Base-by-base conservation (phyloP, 2,329 filamentous ascomycete genomes). In the Fusarium mexicanum region DNA sequence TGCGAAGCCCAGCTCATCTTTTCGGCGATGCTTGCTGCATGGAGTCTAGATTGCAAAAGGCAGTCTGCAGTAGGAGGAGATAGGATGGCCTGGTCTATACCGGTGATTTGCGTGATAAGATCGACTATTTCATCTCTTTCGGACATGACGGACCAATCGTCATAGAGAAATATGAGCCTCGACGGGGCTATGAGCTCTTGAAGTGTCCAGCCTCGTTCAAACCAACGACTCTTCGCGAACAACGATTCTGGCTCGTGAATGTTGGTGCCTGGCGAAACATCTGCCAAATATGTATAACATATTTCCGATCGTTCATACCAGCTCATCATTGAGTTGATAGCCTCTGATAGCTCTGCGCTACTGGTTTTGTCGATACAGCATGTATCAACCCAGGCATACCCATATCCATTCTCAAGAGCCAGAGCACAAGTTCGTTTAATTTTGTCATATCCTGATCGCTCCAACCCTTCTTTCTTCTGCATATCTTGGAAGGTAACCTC, bases 71-170 rank as follows among this genome's bases (percentile, higher is more conserved):
- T 26, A 3, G 11, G 24, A 29, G 13, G 3, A 3, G 20, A 22
- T 6, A 48, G 10, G 3, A 22, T 1, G 14, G 3, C 6, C 14
- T 35, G 33, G 14, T 16, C 14, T 8, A 35, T 16, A 16, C 3
- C 33, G 7, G 33, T 35, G 3, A 16, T 35, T 35, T 35, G 7
- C 2, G 33, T 35, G 14, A 35, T 8, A 35, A 35, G 14, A 3
- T 31, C 5, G 10, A 17, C 20, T 0, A 50, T 50, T 0, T 13
- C 20, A 6, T 17, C 8, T 22, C 29, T 17, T 12, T 31, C 20
- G 0, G 14, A 31, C 14, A 50, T 50, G 14, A 17, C 5, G 3
- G 20, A 31, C 14, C 47, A 50, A 6, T 50, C 29, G 3, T 18
- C 7, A 6, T 50, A 50, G 10, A 50, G 14, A n/a, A 50, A 50